Percentiles rank a stretch among this genome's conserved stretches.
Evolutionary conservation across 1,139 yeast species (phyloP).

Genomic region (Sugiyamaella castrensis): DNA sequence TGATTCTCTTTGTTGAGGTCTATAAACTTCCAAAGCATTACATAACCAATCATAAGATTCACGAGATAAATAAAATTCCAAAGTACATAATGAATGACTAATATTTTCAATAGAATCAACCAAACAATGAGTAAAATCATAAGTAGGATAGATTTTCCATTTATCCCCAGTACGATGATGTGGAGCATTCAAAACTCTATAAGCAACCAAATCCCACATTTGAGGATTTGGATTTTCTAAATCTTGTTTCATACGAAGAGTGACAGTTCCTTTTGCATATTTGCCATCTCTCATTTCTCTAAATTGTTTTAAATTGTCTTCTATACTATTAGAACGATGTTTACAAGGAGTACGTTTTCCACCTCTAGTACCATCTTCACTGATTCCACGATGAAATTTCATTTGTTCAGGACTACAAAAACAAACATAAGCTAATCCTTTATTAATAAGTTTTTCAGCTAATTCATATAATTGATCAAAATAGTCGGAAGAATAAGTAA

Average conservation of each 20-base stretch:
- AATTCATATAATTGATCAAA: constrained; percentile 82
- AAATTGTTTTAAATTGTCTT: constrained; percentile 74
- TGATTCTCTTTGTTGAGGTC: constrained; percentile 98
- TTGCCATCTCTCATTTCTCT: constrained; percentile 88
- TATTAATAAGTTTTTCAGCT: constrained; percentile 73
- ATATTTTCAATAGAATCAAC: constrained; percentile 97
- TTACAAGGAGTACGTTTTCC: constrained; percentile 84
- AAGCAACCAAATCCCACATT: constrained; percentile 99
- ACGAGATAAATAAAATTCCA: constrained; percentile 87
- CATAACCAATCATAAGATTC: constrained; percentile 99
- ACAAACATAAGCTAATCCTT: constrained; percentile 83
- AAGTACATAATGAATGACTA: constrained; percentile 91
- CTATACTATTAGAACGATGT: constrained; percentile 65
- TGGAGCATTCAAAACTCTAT: constrained; percentile 85
- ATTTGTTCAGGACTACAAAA: constrained; percentile 93
- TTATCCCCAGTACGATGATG: constrained; percentile 96
- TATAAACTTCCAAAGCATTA: constrained; percentile 88
- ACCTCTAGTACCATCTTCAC: constrained; percentile 88
- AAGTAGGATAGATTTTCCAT: constrained; percentile 98
- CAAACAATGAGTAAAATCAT: constrained; percentile 97
- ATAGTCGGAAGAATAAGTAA: constrained; percentile 95
- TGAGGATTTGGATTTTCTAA: constrained; percentile 90
- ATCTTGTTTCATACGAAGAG: constrained; percentile 96
- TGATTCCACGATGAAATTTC: constrained; percentile 83
- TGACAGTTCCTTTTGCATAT: constrained; percentile 87